These are phyloP conservation scores for Ailanthus altissimus DNA, from an alignment of 345 rosid species.

Conservation along the genomic window DNA sequence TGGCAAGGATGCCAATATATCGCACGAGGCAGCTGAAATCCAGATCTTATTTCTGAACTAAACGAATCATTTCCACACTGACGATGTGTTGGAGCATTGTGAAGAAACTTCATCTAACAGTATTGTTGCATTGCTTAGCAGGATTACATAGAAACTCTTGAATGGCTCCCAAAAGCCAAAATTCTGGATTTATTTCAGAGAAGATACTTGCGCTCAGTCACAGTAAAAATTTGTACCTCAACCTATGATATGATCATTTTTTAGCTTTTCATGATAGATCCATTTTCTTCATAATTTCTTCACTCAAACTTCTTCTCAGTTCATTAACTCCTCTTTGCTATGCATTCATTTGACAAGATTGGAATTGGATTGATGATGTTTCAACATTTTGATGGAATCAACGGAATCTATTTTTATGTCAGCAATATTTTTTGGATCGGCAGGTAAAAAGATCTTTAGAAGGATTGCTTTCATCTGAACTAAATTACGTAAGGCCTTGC, in stretches of 20 bases:
- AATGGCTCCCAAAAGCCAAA: conserved; percentile 68
- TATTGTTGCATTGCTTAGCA: conserved; percentile 39
- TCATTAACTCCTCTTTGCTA: neutral
- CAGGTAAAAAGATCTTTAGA: conserved; percentile 49
- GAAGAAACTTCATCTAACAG: neutral
- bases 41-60: conserved; percentile 42
- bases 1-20: conserved; percentile 73
- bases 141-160: conserved; percentile 79
- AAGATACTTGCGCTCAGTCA: conserved; percentile 77
- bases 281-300: neutral
- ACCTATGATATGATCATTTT: neutral
- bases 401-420: conserved; percentile 76
- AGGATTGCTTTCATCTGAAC: neutral
- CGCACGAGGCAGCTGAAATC: conserved; percentile 73
- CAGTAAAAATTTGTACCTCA: conserved; percentile 38
- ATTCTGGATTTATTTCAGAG: conserved; percentile 66
- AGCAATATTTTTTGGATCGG: conserved; percentile 76
- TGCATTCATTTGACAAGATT: conserved; percentile 51
- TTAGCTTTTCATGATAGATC: too few relatives aligned
- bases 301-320: neutral
- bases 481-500: too few relatives aligned
- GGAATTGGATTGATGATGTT: conserved; percentile 87
- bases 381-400: conserved; percentile 96
- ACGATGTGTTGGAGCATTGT: conserved; percentile 2
- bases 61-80: neutral